Percentiles rank a stretch among this genome's conserved stretches.
Conservation (phyloP, 148 eudicot species). For the Rhododendron vialii region DNA sequence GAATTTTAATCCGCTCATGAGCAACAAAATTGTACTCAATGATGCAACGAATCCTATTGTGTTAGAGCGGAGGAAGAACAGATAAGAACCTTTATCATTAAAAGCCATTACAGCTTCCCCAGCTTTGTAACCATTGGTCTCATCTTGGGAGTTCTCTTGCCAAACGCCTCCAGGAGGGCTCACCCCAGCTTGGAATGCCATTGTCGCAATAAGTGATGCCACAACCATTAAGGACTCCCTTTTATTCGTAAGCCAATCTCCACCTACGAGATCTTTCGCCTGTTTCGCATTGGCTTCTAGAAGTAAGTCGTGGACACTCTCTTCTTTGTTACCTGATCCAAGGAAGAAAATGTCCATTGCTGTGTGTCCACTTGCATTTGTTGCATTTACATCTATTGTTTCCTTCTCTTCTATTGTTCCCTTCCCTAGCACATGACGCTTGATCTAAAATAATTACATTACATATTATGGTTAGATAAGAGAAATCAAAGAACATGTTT, state of each 20-base stretch:
- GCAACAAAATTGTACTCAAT: slow-evolving; percentile 5
- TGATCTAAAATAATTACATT: not conserved
- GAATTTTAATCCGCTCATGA: slow-evolving; percentile 2
- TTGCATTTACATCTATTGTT: slow-evolving; percentile 6
- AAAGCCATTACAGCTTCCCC: slow-evolving; percentile 15
- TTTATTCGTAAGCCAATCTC: slow-evolving; percentile 15
- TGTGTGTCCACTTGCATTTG: slow-evolving; percentile 8
- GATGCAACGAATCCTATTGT: slow-evolving; percentile 16
- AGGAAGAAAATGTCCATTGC: not conserved
- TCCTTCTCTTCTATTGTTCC: too few relatives aligned
- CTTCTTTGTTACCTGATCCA: not conserved
- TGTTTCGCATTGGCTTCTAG: not conserved
- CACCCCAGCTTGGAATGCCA: slow-evolving; percentile 33
- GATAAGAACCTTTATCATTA: not conserved
- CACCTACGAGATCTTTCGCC: not conserved
- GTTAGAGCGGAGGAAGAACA: not conserved
- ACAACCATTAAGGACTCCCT: slow-evolving; percentile 23
- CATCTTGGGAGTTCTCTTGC: slow-evolving; percentile 12
- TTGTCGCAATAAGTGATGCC: slow-evolving; percentile 36
- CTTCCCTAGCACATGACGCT: not conserved
- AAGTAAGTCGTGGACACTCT: not conserved
- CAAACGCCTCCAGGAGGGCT: slow-evolving; percentile 40
- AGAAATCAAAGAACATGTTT: too few relatives aligned
- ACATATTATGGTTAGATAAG: not conserved
- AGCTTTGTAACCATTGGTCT: not conserved